Evolutionary conservation across 2,329 filamentous ascomycete genomes (phyloP), one percentile per base, ranked within the genome.

Genomic region (Westerdykella aurantiaca): DNA sequence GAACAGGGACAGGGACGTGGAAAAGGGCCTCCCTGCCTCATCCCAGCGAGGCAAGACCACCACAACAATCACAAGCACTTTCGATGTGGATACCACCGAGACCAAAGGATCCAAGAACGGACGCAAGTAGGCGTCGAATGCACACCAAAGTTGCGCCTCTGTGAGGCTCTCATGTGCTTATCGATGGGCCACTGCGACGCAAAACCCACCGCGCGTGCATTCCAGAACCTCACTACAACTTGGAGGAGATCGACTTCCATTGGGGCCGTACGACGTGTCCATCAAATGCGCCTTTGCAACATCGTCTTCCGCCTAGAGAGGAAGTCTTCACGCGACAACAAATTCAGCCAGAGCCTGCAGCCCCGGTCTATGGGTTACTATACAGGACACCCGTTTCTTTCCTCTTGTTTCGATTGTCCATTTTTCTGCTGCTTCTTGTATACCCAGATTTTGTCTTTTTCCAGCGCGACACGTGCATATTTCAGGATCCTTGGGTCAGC

Each of bases 41-140:
- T 38, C 38, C 16, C 44, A 46, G 37, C 46, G 52, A 3, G 57
- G 53, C 2, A 56, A 50, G 39, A 64, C 56, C 1, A 64, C 57
- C 2, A 66, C 63, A 5, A 66, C 61, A 2, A 68, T 67, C 22
- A 58, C 63, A 6, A 68, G 64, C 47, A 53, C 49, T 2, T 60
- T 61, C 37, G 56, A 58, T 34, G 49, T 60, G 10, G 58, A 61
- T 21, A 60, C 58, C 29, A 54, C 55, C 2, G 48, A 48, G 6
- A 43, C 45, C 5, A 57, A 53, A 43, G 46, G 48, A 29, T 9
- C 25, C 25, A 29, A 29, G 25, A 12, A 9, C 11, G 25, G 9
- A 10, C 49, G 46, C 46, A 49, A 43, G 39, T 25, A 14, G 12
- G 16, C 31, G 7, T 43, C 21, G 25, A 16, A 42, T 33, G 34